Base-by-base conservation (phyloP, 768 basidiomycete genomes). In the Collybia mongolica region DNA sequence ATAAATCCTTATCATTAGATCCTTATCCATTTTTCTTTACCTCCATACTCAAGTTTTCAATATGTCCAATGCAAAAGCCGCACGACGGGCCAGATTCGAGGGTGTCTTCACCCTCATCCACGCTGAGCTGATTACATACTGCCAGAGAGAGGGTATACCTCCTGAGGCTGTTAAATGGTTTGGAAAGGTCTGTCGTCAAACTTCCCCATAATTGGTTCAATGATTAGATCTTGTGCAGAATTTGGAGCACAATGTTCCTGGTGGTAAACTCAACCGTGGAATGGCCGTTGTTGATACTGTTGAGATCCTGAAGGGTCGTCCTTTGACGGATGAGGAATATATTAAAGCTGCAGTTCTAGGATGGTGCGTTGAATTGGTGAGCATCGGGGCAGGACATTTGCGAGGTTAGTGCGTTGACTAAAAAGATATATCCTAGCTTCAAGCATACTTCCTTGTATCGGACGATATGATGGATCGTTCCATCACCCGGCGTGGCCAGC, bases 381-480 rank as follows among this genome's bases (percentile, higher is more conserved):
- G 91, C 17, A 11, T 6, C 20, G n/a, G 7, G 4, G 22, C n/a
- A 5, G 11, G 2, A 48, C 37, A 32, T 26, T 9, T 17, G 9
- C 6, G 15, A 4, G 39, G 22, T 23, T 24, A 28, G 42, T 22
- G 26, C 40, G 24, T 20, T 39, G 20, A 44, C 26, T 15, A 37
- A n/a, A 26, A 47, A 40, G 39, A 22, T 12, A 29, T 47, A 14
- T 19, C 26, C 6, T 60, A 96, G 93, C 82, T 99, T 6, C 96
- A 98, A 86, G 94, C 93, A 0, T 97, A 88, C 72, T 98, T 98
- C 86, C 83, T 98, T 49, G 93, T 97, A 49, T 81, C 92, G 3
- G 93, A 99, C 69, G 96, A 98, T 68, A 94, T 98, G 61, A 99
- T 99, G 97, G 96, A 99, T 65, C 67, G 79, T 17, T 92, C 90